phyloP scores from a whole-genome alignment of 2,329 filamentous ascomycete species.

The Cytospora piceicola region DNA sequence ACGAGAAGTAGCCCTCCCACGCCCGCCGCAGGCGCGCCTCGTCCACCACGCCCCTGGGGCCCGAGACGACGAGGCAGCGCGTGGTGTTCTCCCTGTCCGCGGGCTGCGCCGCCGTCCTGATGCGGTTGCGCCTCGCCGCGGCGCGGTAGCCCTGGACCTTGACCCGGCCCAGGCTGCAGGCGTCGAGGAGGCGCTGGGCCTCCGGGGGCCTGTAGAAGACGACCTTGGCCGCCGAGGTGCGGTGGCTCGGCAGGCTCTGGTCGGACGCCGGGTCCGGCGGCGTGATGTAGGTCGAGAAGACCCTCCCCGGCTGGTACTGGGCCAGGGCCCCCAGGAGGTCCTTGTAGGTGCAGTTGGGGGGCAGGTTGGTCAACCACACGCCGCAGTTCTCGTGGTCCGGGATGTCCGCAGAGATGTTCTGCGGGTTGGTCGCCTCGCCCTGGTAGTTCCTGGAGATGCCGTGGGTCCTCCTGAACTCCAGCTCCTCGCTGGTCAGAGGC shows the following conservation, averaged over 20 bases:
- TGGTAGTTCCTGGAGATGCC: slow-evolving; percentile 24
- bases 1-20: slow-evolving; percentile 10
- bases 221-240: slow-evolving; percentile 26
- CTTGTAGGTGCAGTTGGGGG: background rate
- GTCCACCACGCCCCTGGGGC: slow-evolving; percentile 9
- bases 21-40: background rate
- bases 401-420: slow-evolving; percentile 27
- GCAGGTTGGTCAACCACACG: slow-evolving; percentile 24
- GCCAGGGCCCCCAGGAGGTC: slow-evolving; percentile 10
- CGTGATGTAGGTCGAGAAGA: slow-evolving; percentile 22
- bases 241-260: background rate
- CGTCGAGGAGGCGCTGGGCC: slow-evolving; percentile 1
- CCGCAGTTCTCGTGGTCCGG: slow-evolving; percentile 23
- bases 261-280: background rate
- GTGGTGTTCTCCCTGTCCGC: background rate
- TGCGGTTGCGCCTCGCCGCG: slow-evolving; percentile 13
- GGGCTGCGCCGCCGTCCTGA: slow-evolving; percentile 7
- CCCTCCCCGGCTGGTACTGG: slow-evolving; percentile 2
- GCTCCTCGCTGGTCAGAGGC: slow-evolving; percentile 8
- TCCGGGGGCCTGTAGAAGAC: slow-evolving; percentile 26
- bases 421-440: slow-evolving; percentile 21
- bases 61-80: slow-evolving; percentile 12
- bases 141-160: background rate
- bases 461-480: background rate
- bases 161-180: background rate